Evolutionary conservation across 306 rosid species (phyloP).

Genomic region (Castanea crenata): DNA sequence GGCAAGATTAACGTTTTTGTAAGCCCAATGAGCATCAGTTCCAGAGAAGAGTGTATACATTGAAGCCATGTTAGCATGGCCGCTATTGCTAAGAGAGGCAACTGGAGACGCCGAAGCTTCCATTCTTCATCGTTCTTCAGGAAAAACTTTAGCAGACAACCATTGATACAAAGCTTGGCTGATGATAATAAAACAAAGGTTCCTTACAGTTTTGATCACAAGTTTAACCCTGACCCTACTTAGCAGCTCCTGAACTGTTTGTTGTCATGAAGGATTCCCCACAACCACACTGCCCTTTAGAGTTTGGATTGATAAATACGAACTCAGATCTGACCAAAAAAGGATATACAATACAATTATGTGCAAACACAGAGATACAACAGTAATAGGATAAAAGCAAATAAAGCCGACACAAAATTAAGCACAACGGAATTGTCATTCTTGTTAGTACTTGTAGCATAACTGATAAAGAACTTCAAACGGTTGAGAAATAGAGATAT

Average conservation of each 20-base stretch:
- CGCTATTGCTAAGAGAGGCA: not conserved
- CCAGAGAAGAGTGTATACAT: conserved; percentile 11
- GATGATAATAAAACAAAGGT: conserved; percentile 15
- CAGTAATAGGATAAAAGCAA: not conserved
- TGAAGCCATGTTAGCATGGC: conserved; percentile 6
- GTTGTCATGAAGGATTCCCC: conserved; percentile 93
- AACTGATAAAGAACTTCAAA: not conserved
- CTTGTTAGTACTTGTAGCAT: not conserved
- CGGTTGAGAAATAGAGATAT: not conserved
- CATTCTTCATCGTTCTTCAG: conserved; percentile 14
- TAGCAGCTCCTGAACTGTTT: conserved; percentile 40
- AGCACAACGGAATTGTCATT: conserved; percentile 6
- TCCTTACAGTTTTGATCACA: not conserved
- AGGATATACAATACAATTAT: not conserved
- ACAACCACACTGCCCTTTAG: conserved; percentile 97
- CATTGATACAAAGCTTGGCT: conserved; percentile 11
- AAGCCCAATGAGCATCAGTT: conserved; percentile 26
- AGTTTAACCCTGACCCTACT: conserved; percentile 37
- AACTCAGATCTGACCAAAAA: conserved; percentile 72
- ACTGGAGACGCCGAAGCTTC: conserved; percentile 15
- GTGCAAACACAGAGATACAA: conserved; percentile 4
- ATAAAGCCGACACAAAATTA: conserved; percentile 2
- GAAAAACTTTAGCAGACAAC: conserved; percentile 17
- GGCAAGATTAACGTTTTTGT: conserved; percentile 12
- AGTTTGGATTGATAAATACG: conserved; percentile 86